Conservation (phyloP, 2,329 filamentous ascomycete genomes). For the Teratosphaeriaceae sp. region DNA sequence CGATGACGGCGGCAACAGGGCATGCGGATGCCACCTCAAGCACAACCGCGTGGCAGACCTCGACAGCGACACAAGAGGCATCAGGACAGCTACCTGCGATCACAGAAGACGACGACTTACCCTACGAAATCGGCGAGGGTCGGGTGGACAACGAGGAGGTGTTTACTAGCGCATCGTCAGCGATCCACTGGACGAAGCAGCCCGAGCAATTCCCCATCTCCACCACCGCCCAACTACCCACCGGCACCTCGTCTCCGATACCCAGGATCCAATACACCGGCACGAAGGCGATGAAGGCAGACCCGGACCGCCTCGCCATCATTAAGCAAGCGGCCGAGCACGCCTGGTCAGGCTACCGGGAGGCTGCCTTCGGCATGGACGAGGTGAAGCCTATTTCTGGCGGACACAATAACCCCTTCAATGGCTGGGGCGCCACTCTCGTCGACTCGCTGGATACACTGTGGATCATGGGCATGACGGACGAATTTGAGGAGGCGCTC, state of each 20-base stretch:
- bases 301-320: slow-evolving; percentile 54
- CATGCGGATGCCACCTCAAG: neutral
- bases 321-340: slow-evolving; percentile 70
- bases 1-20: too few relatives aligned
- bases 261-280: slow-evolving; percentile 73
- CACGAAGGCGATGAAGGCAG: slow-evolving; percentile 46
- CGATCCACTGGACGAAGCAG: slow-evolving; percentile 63
- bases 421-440: slow-evolving; percentile 82
- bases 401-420: slow-evolving; percentile 70
- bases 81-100: neutral
- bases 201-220: slow-evolving; percentile 65
- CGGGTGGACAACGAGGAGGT: slow-evolving; percentile 1
- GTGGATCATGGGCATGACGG: slow-evolving; percentile 75
- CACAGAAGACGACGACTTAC: slow-evolving; percentile 6
- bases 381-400: slow-evolving; percentile 71
- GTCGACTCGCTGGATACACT: slow-evolving; percentile 78
- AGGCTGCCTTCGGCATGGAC: slow-evolving; percentile 77
- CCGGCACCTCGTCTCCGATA: slow-evolving; percentile 60
- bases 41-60: neutral
- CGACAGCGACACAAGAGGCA: neutral
- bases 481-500: slow-evolving; percentile 75
- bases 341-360: slow-evolving; percentile 76
- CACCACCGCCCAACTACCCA: slow-evolving; percentile 69
- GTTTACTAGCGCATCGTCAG: neutral
- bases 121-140: slow-evolving; percentile 7